Conservation (phyloP, 257 asterid species). For the Gynochthodes officinalis region DNA sequence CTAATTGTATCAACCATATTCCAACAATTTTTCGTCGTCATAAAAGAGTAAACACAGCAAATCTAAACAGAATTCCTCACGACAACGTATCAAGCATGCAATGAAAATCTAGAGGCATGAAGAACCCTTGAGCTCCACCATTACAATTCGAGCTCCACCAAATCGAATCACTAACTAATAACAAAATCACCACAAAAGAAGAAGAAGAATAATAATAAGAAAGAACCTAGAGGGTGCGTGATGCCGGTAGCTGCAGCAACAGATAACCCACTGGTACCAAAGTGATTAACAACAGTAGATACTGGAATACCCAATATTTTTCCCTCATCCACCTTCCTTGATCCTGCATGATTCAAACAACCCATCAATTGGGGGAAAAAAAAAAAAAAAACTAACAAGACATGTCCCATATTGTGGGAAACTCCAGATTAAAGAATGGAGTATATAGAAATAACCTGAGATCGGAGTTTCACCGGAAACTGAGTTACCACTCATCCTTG, state of each 20-base stretch:
- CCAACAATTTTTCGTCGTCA: not conserved
- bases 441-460: no score
- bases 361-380: not conserved
- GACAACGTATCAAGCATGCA: not conserved
- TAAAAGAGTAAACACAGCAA: not conserved
- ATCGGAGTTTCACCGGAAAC: conserved; percentile 17
- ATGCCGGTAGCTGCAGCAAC: conserved; percentile 89
- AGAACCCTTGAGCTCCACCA: not conserved
- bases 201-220: not conserved
- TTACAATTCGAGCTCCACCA: not conserved
- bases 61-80: not conserved
- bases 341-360: conserved; percentile 17
- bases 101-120: not conserved
- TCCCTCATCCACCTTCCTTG: conserved; percentile 30
- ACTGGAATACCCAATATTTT: conserved; percentile 51
- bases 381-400: no score
- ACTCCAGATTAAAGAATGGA: not conserved
- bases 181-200: not conserved
- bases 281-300: conserved; percentile 59
- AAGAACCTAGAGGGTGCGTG: conserved; percentile 88
- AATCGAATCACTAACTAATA: not conserved
- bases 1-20: not conserved
- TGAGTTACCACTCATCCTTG: conserved; percentile 22
- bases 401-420: conserved; percentile 2
- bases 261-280: conserved; percentile 83